Conservation (phyloP, 1,284 basidiomycete species). For the Blastosporella zonata region DNA sequence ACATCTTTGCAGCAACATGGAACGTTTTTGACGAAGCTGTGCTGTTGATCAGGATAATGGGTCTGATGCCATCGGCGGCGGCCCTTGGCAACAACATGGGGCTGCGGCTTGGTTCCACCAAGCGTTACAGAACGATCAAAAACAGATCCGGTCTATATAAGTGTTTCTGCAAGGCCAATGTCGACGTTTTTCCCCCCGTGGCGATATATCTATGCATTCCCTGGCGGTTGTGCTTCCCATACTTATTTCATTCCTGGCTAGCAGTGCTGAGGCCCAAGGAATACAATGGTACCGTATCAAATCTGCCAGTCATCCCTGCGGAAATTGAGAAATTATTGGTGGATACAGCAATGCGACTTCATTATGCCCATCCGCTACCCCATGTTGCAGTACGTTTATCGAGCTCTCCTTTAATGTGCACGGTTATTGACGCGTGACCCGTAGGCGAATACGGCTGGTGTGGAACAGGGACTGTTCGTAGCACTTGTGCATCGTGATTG, state of each 20-base stretch:
- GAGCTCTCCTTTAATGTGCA: neutral
- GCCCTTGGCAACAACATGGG: neutral
- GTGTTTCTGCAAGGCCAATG: neutral
- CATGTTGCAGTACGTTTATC: constrained; percentile 64
- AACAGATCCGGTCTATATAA: constrained; percentile 6
- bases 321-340: neutral
- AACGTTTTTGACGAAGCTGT: neutral
- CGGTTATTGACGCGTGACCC: neutral
- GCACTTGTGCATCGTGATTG: constrained; percentile 1
- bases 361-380: constrained; percentile 53
- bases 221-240: constrained; percentile 19
- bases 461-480: constrained; percentile 43
- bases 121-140: constrained; percentile 12
- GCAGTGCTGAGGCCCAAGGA: constrained; percentile 20
- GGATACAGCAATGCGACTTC: constrained; percentile 47
- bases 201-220: constrained; percentile 13
- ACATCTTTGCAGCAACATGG: neutral
- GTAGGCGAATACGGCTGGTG: constrained; percentile 76
- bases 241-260: constrained; percentile 26
- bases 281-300: constrained; percentile 21
- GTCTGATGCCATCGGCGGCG: constrained; percentile 9
- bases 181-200: constrained; percentile 1
- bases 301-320: neutral
- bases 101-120: neutral
- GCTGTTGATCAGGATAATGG: too few species aligned